phyloP scores from a whole-genome alignment of 176 grass and related monocot genomes.

The Miscanthus lutarioriparius region DNA sequence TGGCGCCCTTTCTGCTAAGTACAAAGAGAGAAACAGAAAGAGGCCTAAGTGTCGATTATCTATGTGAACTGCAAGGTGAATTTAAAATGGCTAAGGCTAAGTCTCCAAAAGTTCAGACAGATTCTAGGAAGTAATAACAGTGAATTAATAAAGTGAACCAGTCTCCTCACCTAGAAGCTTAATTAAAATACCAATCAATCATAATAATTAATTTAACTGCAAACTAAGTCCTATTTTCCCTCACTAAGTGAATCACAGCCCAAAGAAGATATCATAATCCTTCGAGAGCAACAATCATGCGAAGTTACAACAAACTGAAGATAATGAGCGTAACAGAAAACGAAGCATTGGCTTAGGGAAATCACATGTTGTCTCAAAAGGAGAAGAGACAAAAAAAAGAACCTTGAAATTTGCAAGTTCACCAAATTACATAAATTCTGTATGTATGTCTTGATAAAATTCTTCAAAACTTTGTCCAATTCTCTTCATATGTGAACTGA shows the following conservation, averaged over 20 bases:
- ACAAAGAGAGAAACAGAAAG: background rate
- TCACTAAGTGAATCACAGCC: background rate
- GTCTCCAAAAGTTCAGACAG: background rate
- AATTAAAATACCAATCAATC: background rate
- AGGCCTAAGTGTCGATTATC: background rate
- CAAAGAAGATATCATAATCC: background rate
- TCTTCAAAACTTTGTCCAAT: too few relatives aligned
- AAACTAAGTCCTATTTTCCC: background rate
- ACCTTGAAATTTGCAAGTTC: too few relatives aligned
- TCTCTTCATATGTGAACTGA: too few relatives aligned
- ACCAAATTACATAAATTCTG: too few relatives aligned
- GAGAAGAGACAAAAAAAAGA: too few relatives aligned
- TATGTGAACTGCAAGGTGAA: background rate
- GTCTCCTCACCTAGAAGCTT: background rate
- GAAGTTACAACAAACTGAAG: background rate
- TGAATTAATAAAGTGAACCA: background rate
- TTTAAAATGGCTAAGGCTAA: background rate
- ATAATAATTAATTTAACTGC: background rate
- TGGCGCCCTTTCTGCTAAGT: background rate
- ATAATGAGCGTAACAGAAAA: too few relatives aligned
- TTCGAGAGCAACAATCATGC: background rate
- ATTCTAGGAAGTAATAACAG: background rate
- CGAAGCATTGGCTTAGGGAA: too few relatives aligned
- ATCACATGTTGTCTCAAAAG: too few relatives aligned
- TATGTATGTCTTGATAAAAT: too few relatives aligned